Evolutionary conservation across 768 basidiomycete species (phyloP).

Genomic region (Nidularia pulvinata): DNA sequence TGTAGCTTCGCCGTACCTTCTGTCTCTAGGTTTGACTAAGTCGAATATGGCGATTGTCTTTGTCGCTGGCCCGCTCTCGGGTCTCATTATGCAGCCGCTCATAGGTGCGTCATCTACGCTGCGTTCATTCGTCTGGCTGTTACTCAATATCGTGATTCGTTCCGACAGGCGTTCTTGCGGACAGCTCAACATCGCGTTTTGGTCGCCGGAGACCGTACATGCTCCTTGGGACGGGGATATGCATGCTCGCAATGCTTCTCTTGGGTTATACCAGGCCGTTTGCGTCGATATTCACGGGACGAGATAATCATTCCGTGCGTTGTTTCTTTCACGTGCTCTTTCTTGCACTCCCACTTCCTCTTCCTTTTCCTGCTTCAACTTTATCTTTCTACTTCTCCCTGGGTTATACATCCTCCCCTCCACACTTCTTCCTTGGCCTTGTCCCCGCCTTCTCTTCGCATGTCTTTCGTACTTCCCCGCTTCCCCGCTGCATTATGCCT

Average conservation of each 20-base stretch:
- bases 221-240: slow-evolving; percentile 65
- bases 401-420: too few species aligned
- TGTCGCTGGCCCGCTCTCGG: slow-evolving; percentile 89
- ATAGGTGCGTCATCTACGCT: slow-evolving; percentile 46
- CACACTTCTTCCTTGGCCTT: too few species aligned
- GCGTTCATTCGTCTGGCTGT: neutral
- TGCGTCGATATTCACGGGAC: slow-evolving; percentile 45
- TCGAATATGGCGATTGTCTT: slow-evolving; percentile 90
- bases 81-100: slow-evolving; percentile 88
- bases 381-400: too few species aligned
- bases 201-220: slow-evolving; percentile 91
- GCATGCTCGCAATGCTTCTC: slow-evolving; percentile 72
- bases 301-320: slow-evolving; percentile 25
- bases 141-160: neutral
- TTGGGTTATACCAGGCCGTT: slow-evolving; percentile 82
- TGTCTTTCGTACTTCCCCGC: neutral
- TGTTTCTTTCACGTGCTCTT: neutral
- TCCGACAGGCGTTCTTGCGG: slow-evolving; percentile 69
- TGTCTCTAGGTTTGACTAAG: slow-evolving; percentile 87
- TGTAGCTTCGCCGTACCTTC: slow-evolving; percentile 79
- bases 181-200: slow-evolving; percentile 80
- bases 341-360: too few species aligned
- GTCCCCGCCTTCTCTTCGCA: neutral
- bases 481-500: too few species aligned
- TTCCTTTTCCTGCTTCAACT: too few species aligned